Percentiles rank a stretch among this genome's conserved stretches.
phyloP scores from a whole-genome alignment of 768 basidiomycete genomes.

The Suillus tomentosus region DNA sequence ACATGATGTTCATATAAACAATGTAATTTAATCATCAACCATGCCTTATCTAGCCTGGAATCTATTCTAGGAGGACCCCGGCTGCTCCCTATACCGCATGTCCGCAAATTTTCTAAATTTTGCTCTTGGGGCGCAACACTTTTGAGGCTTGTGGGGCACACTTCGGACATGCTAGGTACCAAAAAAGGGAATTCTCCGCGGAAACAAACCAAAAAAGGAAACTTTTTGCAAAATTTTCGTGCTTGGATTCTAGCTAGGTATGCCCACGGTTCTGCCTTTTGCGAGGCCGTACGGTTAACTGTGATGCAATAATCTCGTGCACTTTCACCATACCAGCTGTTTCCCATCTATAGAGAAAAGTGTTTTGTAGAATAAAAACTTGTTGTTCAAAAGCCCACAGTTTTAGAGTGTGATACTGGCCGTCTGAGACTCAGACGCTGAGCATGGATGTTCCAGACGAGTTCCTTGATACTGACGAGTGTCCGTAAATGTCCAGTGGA shows the following conservation, averaged over 20 bases:
- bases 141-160: background rate
- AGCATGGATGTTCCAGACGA: background rate
- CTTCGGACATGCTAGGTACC: background rate
- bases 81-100: background rate
- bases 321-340: background rate
- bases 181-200: too few relatives aligned
- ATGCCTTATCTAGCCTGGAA: too few relatives aligned
- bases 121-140: too few relatives aligned
- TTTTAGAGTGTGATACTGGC: background rate
- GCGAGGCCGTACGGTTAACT: background rate
- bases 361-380: background rate
- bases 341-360: conserved; percentile 3
- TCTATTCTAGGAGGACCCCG: too few relatives aligned
- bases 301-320: background rate
- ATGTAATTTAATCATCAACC: too few relatives aligned
- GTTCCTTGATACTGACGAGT: too few relatives aligned
- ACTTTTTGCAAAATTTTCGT: background rate
- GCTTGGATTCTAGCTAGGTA: background rate
- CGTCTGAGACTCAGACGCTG: background rate
- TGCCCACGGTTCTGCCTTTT: background rate
- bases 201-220: too few relatives aligned
- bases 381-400: background rate
- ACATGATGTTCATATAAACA: too few relatives aligned
- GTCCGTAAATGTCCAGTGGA: background rate
- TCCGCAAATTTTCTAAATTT: too few relatives aligned